Base-by-base conservation (phyloP, 1,284 basidiomycete genomes). In the Amylostereum areolatum region DNA sequence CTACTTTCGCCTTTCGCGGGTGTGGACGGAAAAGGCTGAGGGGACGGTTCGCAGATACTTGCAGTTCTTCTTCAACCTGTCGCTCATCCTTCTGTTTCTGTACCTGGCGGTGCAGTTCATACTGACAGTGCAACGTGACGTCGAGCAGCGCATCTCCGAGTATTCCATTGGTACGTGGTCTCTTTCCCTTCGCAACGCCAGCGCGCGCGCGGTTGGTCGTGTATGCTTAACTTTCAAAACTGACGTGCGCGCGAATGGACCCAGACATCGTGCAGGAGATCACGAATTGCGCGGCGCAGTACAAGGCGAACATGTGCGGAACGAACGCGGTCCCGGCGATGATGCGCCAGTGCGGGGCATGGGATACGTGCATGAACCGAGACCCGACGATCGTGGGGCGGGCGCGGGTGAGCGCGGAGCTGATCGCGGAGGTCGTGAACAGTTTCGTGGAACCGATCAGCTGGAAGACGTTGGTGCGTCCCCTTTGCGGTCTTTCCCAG, bases 311-410 rank as follows among this genome's bases (percentile, higher is more conserved):
- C 66, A 74, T 85, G n/a, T 97, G 93, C 64, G 82, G 78, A n/a
- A 65, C 70, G 25, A 80, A 73, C 57, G 77, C 85, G 18, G 79
- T 94, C 5, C 94, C 94, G 18, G 89, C 88, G 6, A 89, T 96
- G 87, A 77, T 81, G 44, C 77, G 80, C 36, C 85, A 89, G 63
- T 97, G 94, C 65, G 77, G 78, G 43, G 78, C 77, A 49, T 98
- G 96, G 96, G 89, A 95, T 61, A 82, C 83, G n/a, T 99, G 96
- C 66, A 97, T 97, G 90, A 85, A 88, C 65, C 87, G 91, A 49
- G 93, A 97, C 71, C 93, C 93, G 41, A 85, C 85, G 28, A 85
- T 88, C 34, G 83, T 97, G 25, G 93, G 93, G 1, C 86, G 92
- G 45, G 90, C 93, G 49, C 83, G 83, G 56, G 89, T 98, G 57